phyloP scores from a whole-genome alignment of 805 yeast genomes.

The Lipomyces yamadae region DNA sequence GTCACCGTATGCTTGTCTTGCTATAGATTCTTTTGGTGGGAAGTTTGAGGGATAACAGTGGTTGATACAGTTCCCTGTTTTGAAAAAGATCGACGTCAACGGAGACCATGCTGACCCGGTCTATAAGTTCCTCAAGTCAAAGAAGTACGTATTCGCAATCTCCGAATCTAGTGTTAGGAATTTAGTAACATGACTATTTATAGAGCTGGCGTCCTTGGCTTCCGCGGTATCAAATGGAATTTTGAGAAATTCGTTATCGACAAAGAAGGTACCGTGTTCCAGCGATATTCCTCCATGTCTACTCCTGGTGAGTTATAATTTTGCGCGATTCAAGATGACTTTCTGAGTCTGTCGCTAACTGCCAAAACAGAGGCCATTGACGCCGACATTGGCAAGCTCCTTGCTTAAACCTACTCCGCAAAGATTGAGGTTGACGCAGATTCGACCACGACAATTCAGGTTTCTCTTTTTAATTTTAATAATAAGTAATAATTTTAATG shows the following conservation, averaged over 20 bases:
- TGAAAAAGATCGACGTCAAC: slow-evolving; percentile 87
- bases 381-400: slow-evolving; percentile 22
- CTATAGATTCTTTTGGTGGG: background rate
- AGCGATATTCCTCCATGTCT: slow-evolving; percentile 68
- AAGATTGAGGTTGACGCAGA: background rate
- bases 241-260: slow-evolving; percentile 74
- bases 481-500: background rate
- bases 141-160: slow-evolving; percentile 49
- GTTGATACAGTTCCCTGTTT: slow-evolving; percentile 67
- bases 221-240: slow-evolving; percentile 77
- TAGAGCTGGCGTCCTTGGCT: slow-evolving; percentile 60
- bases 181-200: background rate
- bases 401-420: background rate
- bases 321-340: background rate
- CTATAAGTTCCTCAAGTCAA: slow-evolving; percentile 71
- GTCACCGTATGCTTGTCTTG: slow-evolving; percentile 53
- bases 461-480: no score
- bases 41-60: background rate
- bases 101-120: slow-evolving; percentile 83
- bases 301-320: slow-evolving; percentile 55
- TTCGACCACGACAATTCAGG: background rate
- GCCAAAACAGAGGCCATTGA: slow-evolving; percentile 14
- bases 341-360: background rate
- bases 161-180: background rate
- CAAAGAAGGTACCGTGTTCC: slow-evolving; percentile 60